These are phyloP conservation scores for Zygoascus hellenicus DNA, from an alignment of 1,139 yeast species.

Conservation along the genomic window DNA sequence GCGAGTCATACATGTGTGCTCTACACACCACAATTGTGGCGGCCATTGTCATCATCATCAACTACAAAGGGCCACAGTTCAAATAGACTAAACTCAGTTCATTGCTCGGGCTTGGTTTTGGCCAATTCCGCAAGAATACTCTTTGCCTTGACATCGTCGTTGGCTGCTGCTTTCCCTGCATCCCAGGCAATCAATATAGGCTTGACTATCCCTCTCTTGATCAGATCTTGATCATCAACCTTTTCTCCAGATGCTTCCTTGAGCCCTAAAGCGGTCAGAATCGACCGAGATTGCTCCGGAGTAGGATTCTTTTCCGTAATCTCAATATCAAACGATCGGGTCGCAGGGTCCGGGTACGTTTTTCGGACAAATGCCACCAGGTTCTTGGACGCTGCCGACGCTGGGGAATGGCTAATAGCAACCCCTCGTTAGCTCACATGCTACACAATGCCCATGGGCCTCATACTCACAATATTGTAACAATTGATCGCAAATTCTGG, in stretches of 20 bases:
- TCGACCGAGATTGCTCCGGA: slow-evolving; percentile 26
- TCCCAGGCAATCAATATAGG: slow-evolving; percentile 37
- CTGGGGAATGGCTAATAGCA: slow-evolving; percentile 23
- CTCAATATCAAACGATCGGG: slow-evolving; percentile 30
- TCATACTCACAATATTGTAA: slow-evolving; percentile 28
- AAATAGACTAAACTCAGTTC: not conserved
- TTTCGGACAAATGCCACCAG: slow-evolving; percentile 20
- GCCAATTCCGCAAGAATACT: slow-evolving; percentile 29
- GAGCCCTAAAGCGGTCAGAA: slow-evolving; percentile 11
- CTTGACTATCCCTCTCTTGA: slow-evolving; percentile 18
- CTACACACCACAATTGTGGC: not conserved
- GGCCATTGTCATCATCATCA: not conserved
- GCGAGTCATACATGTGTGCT: not conserved
- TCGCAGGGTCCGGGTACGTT: slow-evolving; percentile 23
- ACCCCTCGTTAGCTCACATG: not conserved
- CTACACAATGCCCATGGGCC: not conserved
- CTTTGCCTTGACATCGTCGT: slow-evolving; percentile 37
- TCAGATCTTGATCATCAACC: slow-evolving; percentile 5
- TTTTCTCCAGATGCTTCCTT: slow-evolving; percentile 14
- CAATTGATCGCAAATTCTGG: slow-evolving; percentile 25
- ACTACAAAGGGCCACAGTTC: not conserved
- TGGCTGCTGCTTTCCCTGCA: slow-evolving; percentile 34
- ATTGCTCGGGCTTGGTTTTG: slow-evolving; percentile 3
- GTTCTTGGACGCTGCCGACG: slow-evolving; percentile 22
- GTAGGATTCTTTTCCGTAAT: slow-evolving; percentile 32